These are phyloP conservation scores for Ophiostoma piceae DNA, from an alignment of 2,329 filamentous ascomycete species.

Conservation along the genomic window DNA sequence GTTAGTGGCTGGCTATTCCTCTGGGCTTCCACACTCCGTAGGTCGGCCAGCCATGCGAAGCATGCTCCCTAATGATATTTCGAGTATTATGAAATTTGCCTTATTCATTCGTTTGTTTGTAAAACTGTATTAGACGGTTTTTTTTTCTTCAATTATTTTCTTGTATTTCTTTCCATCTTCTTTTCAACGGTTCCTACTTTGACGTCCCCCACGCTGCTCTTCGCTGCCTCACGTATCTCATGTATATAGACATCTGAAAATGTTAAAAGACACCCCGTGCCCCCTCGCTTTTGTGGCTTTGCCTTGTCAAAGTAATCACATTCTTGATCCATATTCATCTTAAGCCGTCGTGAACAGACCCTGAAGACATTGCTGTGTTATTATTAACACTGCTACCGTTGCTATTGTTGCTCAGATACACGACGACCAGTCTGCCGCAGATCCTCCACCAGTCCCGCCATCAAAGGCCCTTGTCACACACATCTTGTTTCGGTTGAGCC, in stretches of 20 bases:
- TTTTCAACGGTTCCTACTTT: neutral
- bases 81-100: neutral
- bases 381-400: neutral
- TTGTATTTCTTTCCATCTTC: neutral
- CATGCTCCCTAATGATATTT: neutral
- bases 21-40: neutral
- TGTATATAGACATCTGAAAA: neutral
- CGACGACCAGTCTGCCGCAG: constrained; percentile 20
- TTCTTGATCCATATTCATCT: constrained; percentile 8
- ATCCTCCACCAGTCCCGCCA: constrained; percentile 22
- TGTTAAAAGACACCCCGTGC: constrained; percentile 7
- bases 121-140: neutral
- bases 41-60: neutral
- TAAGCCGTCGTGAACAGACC: neutral
- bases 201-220: constrained; percentile 8
- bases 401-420: constrained; percentile 5
- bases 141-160: neutral
- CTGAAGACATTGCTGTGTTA: neutral
- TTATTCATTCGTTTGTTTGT: neutral
- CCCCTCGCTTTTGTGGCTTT: neutral
- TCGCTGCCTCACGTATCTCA: neutral
- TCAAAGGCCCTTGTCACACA: constrained; percentile 25
- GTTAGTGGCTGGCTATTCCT: neutral
- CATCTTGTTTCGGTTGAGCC: constrained; percentile 29
- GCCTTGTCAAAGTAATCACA: neutral